Evolutionary conservation across 2,329 filamentous ascomycete genomes (phyloP), one percentile per base, ranked within the genome.

Genomic region (Elsinoe batatas): DNA sequence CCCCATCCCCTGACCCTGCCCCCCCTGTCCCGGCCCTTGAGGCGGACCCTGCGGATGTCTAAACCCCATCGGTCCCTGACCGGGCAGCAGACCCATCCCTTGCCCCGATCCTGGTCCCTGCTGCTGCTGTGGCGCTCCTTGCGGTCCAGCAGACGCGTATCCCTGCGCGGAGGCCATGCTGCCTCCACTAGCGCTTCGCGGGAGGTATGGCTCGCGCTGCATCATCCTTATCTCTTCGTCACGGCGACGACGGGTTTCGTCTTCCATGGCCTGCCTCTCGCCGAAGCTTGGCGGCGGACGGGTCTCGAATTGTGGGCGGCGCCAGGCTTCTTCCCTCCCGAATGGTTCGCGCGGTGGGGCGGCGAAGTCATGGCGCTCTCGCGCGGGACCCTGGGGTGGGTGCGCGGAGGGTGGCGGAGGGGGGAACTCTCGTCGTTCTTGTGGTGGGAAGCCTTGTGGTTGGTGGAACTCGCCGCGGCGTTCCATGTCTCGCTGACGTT

Each of bases 151-250:
- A 22, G 44, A 26, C 12, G 44, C 30, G 35, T 33, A 35, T 5
- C 44, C 44, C 44, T 49, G 44, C 22, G 33, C 44, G n/a, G 22
- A 33, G 5, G 30, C 44, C 44, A 49, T 33, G 15, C 44, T 49
- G 4, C 44, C 44, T 33, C 44, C 44, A 35, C 44, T 49, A 8
- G 26, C 44, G 32, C 26, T 33, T 18, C 44, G 35, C 3, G 44
- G 44, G 3, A 49, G 30, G 26, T 49, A 49, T 8, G 44, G 44
- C 44, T 49, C 44, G 30, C 44, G 44, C 44, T 49, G 44, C 44
- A 49, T 49, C 44, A 49, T 49, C 13, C 44, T 15, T 5, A 49
- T 49, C 26, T 54, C 51, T n/a, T 54, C 51, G 6, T 54, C 51
- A 10, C 51, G 22, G 8, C 51, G 20, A 20, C 51, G 36, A 10